Evolutionary conservation across 208 protist genomes (phyloP), one percentile per base, ranked within the genome.

Genomic region (Trypanosomatidae sp.): DNA sequence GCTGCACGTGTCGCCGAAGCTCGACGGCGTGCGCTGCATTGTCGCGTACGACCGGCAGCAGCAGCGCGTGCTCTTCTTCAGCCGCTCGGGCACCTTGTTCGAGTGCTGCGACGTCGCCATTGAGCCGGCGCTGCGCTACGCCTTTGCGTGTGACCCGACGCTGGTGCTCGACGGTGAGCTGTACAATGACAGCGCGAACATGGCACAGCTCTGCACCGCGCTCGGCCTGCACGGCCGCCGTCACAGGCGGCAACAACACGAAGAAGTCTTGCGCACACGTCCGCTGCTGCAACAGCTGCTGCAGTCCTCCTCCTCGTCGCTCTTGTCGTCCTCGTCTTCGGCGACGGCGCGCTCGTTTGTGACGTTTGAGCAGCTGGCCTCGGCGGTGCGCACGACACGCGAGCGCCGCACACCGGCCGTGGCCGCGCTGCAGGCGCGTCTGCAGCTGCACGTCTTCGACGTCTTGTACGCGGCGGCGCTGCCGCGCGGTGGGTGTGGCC

Each of bases 371-470:
- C 61, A 69, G 25, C 59, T 92, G 7, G 63, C 65, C 21, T 85
- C 78, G 1, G 78, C 78, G 4, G 74, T 92, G n/a, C 77, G 83
- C 40, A 87, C 83, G 2, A 83, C 62, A 13, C 66, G 71, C 0
- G 64, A 67, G 6, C 33, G 48, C 16, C 57, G 63, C 41, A 88
- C 83, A 3, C 60, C 67, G 6, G 71, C 62, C 24, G 50, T 82
- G 15, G 59, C 43, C 20, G 58, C 61, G n/a, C 54, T 88, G 33
- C 83, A 92, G 37, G 33, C 30, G 5, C 48, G 74, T 49, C 35
- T 92, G 32, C 75, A 92, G 61, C 86, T 82, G 50, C 83, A 92
- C 52, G 61, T 80, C n/a, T 92, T 92, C 37, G 83, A 92, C 44
- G 53, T 88, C 23, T 57, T 92, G 18, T 82, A 92, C 53, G 60